Evolutionary conservation across 495 filamentous ascomycete species (phyloP), one percentile per base, ranked within the genome.

Genomic region (Aspergillus ellipticus): DNA sequence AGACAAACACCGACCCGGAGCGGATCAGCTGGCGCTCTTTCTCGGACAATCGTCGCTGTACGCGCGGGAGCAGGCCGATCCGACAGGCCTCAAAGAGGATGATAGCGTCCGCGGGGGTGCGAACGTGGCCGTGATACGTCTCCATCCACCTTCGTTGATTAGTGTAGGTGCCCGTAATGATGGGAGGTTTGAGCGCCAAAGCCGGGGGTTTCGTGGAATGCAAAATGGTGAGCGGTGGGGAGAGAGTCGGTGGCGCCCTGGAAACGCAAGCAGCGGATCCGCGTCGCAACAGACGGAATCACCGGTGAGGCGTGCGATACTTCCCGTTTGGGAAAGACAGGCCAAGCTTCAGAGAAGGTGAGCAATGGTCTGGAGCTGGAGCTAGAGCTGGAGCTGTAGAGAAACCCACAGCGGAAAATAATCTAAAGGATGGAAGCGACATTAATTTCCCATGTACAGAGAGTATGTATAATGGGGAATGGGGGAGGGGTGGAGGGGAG

Each of bases 51-150:
- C 94, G 79, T 45, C 94, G 79, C 74, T 98, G 94, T 10, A 98
- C 94, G 51, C 94, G 85, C 28, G 94, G 94, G 17, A 97, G 77
- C 29, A 95, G 76, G 29, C 94, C 94, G 42, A 96, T 76, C 51
- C 94, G 85, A 71, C 94, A 98, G 46, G 94, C 94, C 75, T 98
- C 94, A 68, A 98, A 97, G 35, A 98, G 79, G 62, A 97, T 89
- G 77, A 97, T 97, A 58, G 94, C 94, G 74, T 98, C 94, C 65
- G 83, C 85, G 7, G 94, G 93, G 7, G 92, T 91, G 71, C 92
- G 87, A 61, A 98, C 92, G 64, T 88, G 85, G 43, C 94, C 94
- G 77, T 91, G 79, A 70, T 97, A 98, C 16, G 94, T 98, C 74
- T 98, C 94, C 94, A 97, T 98, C 67, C 66, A 66, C 61, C 58